Conservation (phyloP, 371 early-diverging fungal species). For the Nosema muscidifuracis region DNA sequence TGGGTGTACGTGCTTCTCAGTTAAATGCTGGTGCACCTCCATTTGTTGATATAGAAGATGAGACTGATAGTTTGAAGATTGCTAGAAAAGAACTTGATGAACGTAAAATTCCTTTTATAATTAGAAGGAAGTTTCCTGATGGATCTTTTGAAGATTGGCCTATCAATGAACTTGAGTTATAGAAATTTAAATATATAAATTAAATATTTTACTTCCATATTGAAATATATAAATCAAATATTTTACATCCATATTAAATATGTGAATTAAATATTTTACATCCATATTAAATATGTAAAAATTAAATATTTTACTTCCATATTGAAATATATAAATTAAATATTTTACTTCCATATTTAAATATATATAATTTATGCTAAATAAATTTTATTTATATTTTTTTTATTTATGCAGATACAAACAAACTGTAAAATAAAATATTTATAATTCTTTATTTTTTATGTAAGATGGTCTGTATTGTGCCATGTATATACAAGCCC, state of each 20-base stretch:
- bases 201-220: too few relatives aligned
- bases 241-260: too few relatives aligned
- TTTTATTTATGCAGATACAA: neutral
- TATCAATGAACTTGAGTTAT: constrained; percentile 71
- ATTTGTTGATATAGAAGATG: constrained; percentile 87
- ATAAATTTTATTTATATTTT: too few relatives aligned
- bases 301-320: too few relatives aligned
- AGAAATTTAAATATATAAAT: neutral
- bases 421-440: too few relatives aligned
- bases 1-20: constrained; percentile 71
- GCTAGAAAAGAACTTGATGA: constrained; percentile 89
- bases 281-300: too few relatives aligned
- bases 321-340: too few relatives aligned
- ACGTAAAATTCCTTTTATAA: constrained; percentile 83
- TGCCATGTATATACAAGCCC: constrained; percentile 52
- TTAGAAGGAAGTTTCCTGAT: constrained; percentile 89
- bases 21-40: constrained; percentile 88
- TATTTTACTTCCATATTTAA: too few relatives aligned
- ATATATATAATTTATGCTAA: too few relatives aligned
- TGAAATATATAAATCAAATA: too few relatives aligned
- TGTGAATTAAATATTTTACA: too few relatives aligned
- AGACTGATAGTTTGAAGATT: constrained; percentile 90
- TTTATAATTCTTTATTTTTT: neutral
- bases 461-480: constrained; percentile 37
- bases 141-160: constrained; percentile 92